phyloP scores from a whole-genome alignment of 768 basidiomycete genomes.

The Dentipellis fragilis region DNA sequence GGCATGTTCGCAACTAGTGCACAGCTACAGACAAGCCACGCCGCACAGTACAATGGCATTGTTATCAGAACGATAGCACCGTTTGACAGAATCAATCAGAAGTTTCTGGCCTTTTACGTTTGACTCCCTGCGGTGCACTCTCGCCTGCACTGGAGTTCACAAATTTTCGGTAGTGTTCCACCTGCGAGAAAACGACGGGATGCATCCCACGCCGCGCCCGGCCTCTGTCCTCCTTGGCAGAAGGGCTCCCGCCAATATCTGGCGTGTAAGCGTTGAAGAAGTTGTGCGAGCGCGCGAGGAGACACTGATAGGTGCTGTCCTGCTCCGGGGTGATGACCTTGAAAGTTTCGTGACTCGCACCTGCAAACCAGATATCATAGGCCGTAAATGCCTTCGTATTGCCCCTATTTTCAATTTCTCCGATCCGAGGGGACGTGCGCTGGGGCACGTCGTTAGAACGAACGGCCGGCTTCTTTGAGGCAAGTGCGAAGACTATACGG shows the following conservation, averaged over 20 bases:
- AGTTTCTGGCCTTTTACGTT: too few relatives aligned
- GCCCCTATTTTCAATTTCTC: background rate
- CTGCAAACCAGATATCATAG: conserved; percentile 13
- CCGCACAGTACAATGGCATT: too few relatives aligned
- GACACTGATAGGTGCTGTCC: background rate
- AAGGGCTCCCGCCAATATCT: background rate
- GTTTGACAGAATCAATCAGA: too few relatives aligned
- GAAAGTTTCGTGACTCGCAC: background rate
- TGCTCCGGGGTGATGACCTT: background rate
- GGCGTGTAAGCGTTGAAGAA: background rate
- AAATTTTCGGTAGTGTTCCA: too few relatives aligned
- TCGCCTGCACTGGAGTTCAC: too few relatives aligned
- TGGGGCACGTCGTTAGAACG: background rate
- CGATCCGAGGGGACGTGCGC: background rate
- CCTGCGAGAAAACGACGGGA: too few relatives aligned
- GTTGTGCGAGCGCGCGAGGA: background rate
- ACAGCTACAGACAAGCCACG: too few relatives aligned
- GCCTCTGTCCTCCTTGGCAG: too few relatives aligned
- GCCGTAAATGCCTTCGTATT: conserved; percentile 2
- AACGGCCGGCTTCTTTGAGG: conserved; percentile 1
- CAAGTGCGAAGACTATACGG: conserved; percentile 19
- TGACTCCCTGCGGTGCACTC: too few relatives aligned
- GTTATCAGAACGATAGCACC: too few relatives aligned
- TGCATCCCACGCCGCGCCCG: too few relatives aligned
- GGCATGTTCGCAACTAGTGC: too few relatives aligned